A percentile compares a stretch with the other conserved stretches of the same genome.
These are phyloP conservation scores for Aspergillus fumigatus DNA, from an alignment of 2,329 filamentous ascomycete genomes.

Conservation along the genomic window DNA sequence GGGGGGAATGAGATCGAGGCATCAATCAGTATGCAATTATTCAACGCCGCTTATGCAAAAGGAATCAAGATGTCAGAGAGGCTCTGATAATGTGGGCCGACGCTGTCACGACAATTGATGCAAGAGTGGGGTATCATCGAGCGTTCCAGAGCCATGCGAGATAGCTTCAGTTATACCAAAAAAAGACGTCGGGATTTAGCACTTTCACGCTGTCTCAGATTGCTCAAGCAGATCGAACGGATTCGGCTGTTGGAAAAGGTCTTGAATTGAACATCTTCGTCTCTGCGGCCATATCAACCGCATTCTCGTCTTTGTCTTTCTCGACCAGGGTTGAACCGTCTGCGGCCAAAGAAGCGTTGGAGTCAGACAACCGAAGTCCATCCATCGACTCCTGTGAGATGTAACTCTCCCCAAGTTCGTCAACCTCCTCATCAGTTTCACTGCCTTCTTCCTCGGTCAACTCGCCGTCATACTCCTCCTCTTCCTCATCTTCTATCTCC, in stretches of 20 bases:
- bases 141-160: neutral
- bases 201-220: neutral
- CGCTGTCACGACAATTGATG: neutral
- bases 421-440: slow-evolving; percentile 48
- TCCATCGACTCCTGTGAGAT: slow-evolving; percentile 41
- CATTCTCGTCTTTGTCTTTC: slow-evolving; percentile 21
- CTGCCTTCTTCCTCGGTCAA: slow-evolving; percentile 51
- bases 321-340: slow-evolving; percentile 36
- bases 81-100: neutral
- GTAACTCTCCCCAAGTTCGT: slow-evolving; percentile 40
- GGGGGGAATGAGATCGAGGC: no score
- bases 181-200: neutral
- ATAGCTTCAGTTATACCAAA: neutral
- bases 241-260: neutral
- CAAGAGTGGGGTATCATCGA: slow-evolving; percentile 5
- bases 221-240: neutral
- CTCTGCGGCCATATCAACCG: slow-evolving; percentile 1
- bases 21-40: slow-evolving; percentile 6
- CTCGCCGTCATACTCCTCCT: slow-evolving; percentile 33
- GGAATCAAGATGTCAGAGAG: neutral
- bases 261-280: neutral
- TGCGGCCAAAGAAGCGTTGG: slow-evolving; percentile 26
- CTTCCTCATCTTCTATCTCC: slow-evolving; percentile 46
- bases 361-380: slow-evolving; percentile 43
- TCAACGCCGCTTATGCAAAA: neutral